A percentile compares a stretch with the other conserved stretches of the same genome.
Evolutionary conservation across 2,329 filamentous ascomycete species (phyloP).

Genomic region (Trichoderma atrobrunneum): DNA sequence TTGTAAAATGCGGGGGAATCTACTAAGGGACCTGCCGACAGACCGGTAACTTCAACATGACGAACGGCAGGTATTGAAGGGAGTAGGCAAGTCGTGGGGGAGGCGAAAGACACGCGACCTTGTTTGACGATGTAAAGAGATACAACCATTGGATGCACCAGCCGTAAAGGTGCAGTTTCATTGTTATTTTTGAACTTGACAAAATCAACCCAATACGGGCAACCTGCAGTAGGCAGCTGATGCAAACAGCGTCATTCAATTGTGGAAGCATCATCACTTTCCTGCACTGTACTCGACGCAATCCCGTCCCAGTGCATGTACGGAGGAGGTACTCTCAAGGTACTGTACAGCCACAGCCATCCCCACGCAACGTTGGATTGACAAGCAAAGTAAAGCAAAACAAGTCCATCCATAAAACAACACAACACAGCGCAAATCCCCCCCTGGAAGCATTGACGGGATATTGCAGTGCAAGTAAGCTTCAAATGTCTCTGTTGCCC

Average conservation of each 20-base stretch:
- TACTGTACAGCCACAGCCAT: not conserved
- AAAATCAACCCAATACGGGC: not conserved
- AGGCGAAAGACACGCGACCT: not conserved
- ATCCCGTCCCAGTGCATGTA: not conserved
- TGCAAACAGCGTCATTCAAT: not conserved
- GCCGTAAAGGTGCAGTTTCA: not conserved
- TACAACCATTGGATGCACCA: not conserved
- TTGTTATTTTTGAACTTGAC: not conserved
- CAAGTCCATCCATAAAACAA: not conserved
- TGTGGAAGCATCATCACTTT: not conserved
- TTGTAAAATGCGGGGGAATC: constrained; percentile 19
- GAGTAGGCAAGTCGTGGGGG: not conserved
- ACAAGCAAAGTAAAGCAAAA: not conserved
- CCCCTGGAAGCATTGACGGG: not conserved
- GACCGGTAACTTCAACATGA: not conserved
- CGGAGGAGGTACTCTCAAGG: not conserved
- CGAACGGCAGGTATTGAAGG: not conserved
- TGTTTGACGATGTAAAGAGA: not conserved
- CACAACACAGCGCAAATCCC: not conserved
- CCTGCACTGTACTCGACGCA: not conserved
- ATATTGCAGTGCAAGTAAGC: constrained; percentile 13
- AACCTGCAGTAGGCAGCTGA: not conserved
- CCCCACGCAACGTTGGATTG: not conserved
- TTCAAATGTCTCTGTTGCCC: constrained; percentile 15
- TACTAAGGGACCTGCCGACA: constrained; percentile 19